These are phyloP conservation scores for Areca catechu DNA, from an alignment of 176 grass and related monocot species.

Conservation along the genomic window DNA sequence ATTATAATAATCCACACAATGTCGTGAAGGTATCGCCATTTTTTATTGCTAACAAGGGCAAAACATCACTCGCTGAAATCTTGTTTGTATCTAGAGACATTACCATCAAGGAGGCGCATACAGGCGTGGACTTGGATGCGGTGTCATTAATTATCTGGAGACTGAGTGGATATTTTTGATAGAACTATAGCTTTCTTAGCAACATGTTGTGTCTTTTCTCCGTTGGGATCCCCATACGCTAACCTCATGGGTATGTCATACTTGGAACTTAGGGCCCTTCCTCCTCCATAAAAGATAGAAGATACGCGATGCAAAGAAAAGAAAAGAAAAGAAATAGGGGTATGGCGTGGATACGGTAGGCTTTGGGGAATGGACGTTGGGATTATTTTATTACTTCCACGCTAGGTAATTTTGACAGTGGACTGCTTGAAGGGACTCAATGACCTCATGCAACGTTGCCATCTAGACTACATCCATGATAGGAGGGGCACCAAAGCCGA, in stretches of 20 bases:
- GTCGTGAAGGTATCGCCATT: not conserved
- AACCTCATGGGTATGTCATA: no score
- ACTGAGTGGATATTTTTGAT: not conserved
- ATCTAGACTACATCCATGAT: not conserved
- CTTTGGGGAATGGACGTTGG: not conserved
- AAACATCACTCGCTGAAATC: not conserved
- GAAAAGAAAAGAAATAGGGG: not conserved
- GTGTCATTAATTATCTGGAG: conserved; percentile 22
- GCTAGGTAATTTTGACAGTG: not conserved
- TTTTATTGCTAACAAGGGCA: not conserved
- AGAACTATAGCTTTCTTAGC: not conserved
- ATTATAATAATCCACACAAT: conserved; percentile 29
- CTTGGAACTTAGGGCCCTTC: no score
- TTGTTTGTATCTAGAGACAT: not conserved
- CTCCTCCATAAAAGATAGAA: no score
- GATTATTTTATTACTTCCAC: not conserved
- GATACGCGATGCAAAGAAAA: not conserved
- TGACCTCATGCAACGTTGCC: conserved; percentile 11
- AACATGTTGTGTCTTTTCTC: not conserved
- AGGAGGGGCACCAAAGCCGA: conserved; percentile 22
- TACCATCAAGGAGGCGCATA: conserved; percentile 5
- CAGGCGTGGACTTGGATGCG: conserved; percentile 13
- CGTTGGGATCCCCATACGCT: not conserved
- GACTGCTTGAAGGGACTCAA: conserved; percentile 8
- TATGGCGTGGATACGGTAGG: not conserved